Conservation (phyloP, 1,284 basidiomycete species). For the Stereum hirsutum region DNA sequence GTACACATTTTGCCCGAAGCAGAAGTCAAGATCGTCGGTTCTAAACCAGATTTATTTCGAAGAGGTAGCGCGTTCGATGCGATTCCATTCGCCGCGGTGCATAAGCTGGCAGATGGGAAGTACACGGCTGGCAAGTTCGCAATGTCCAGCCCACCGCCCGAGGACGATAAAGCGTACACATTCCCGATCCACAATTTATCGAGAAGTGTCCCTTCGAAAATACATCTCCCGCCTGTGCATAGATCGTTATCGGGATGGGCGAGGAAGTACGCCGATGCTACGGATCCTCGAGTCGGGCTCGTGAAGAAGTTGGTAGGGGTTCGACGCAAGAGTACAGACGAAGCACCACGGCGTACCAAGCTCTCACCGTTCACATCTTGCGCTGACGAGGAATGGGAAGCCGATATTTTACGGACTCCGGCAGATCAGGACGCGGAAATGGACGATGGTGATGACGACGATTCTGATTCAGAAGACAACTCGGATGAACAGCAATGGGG, state of each 20-base stretch:
- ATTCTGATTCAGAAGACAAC: conserved; percentile 19
- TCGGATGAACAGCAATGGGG: conserved; percentile 21
- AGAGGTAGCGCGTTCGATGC: conserved; percentile 44
- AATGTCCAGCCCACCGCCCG: conserved; percentile 50
- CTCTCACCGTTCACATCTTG: conserved; percentile 27
- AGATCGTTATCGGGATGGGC: conserved; percentile 29
- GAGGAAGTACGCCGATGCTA: conserved; percentile 41
- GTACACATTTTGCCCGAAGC: conserved; percentile 17
- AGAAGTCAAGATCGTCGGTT: conserved; percentile 5
- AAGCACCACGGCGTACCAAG: conserved; percentile 17
- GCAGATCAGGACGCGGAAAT: conserved; percentile 17
- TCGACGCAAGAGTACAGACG: conserved; percentile 41
- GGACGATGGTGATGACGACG: conserved; percentile 18
- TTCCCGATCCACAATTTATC: conserved; percentile 9
- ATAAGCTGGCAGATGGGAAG: conserved; percentile 56
- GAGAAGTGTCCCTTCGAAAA: not conserved
- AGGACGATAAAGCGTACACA: conserved; percentile 28
- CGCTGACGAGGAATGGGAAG: conserved; percentile 39
- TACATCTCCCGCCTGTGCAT: conserved; percentile 1
- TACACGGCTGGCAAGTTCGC: conserved; percentile 70
- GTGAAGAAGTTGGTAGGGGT: conserved; percentile 54
- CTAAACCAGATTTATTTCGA: too few species aligned
- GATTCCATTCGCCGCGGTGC: conserved; percentile 56
- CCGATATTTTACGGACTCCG: conserved; percentile 14
- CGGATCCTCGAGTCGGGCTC: conserved; percentile 59